Evolutionary conservation across 2,329 filamentous ascomycete species (phyloP), one percentile per base, ranked within the genome.

Genomic region (Verticillium zaregamsianum): DNA sequence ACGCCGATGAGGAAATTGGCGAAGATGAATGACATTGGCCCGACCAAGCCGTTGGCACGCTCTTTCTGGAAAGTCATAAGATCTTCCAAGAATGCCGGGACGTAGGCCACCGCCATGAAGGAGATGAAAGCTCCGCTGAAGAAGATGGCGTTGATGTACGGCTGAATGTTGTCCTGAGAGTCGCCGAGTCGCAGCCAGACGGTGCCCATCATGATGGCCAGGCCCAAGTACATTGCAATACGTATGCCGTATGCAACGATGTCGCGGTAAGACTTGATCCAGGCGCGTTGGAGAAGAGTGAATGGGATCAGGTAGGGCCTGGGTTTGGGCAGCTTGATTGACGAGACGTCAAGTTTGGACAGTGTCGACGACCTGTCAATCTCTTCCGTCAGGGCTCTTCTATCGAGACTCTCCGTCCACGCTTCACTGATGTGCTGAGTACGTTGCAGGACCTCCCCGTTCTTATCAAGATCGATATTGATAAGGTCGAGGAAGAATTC

Each of bases 121-220:
- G 86, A 89, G 86, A 91, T 90, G 74, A 92, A 91, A 1, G 89
- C 89, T 0, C 83, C 86, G 17, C 89, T 87, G 68, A 90, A 91
- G 80, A 90, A 90, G 59, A 96, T 90, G 57, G 91, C 90, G 72
- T 96, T 96, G 73, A 88, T 92, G 68, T 91, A 90, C 0, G 91
- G 87, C 68, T 92, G 89, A 67, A 96, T 94, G 62, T 90, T 89
- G 61, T 82, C 78, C 71, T 96, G 92, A 0, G 81, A 77, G 0
- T 88, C 81, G 4, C 82, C 77, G 3, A 96, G 80, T 6, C 92
- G 86, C 15, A 96, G 77, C 88, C 91, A 96, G 14, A 96, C 90
- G 0, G 92, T 96, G 5, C 92, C 92, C 89, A 94, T 93, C 85
- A 95, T 89, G 67, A 95, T 85, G 1, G 91, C 91, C 17, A 96